Evolutionary conservation across 257 asterid genomes (phyloP), one percentile per base, ranked within the genome.

Genomic region (Pogostemon cablin): DNA sequence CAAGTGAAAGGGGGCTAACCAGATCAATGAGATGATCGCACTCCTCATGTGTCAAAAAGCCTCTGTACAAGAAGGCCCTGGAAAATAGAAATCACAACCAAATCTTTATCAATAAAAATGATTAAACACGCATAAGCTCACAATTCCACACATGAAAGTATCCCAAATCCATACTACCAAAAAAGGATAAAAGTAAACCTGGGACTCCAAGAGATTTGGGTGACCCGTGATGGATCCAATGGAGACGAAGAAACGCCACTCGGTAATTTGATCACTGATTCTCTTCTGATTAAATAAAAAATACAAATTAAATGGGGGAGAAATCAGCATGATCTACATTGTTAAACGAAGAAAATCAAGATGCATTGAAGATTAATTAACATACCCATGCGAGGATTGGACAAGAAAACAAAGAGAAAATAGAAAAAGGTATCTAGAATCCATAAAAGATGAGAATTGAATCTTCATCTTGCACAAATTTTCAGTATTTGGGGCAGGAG

Each of bases 131-230:
- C 68, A 48, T 39, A 35, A 71, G 40, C 32, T 69, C 67, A 47
- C 52, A 61, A 35, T 20, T 49, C 20, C 48, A 50, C 46, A 12
- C 20, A 50, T 5, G 74, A 43, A 53, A 42, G 20, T 6, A 55
- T 60, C 20, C 17, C 3, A 65, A 8, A 52, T 15, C 5, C 39
- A 25, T 2, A 62, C 50, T 20, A 61, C 39, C 68, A 66, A 42
- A 47, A 47, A 17, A 15, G 5, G 34, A 52, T 9, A 50, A 15
- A 64, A 12, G 11, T 54, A 32, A 50, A 92, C 97, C 98, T 89
- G 67, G 96, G 98, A 7, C 20, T 78, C 98, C 99, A 86, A 67
- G 97, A 91, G 71, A 95, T 84, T 81, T 85, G 98, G 53, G 84
- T 81, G 71, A 86, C 96, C 60, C 87, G 84, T 38, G 88, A 84